Base-by-base conservation (phyloP, 257 asterid genomes). In the Nicotiana noctiflora region DNA sequence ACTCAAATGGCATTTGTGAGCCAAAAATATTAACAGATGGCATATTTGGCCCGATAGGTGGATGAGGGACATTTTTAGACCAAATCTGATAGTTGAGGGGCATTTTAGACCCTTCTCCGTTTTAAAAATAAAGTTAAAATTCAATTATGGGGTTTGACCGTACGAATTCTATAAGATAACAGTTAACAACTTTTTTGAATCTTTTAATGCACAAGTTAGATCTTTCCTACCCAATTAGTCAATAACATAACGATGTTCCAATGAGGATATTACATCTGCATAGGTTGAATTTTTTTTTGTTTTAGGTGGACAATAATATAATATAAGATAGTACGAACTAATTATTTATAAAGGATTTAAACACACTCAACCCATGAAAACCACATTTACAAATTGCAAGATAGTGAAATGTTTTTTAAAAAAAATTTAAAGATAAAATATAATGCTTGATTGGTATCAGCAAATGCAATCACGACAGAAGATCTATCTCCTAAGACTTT, bases 241-340 rank as follows among this genome's bases (percentile, higher is more conserved):
- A 52, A 52, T 52, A 52, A 52, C 57, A 52, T 52, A 55, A 55
- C 61, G 23, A 55, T 55, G 23, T 55, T 55, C 61, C 21, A 55
- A 55, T 55, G 23, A 55, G 9, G 61, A 55, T 55, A 18, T 6
- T n/a, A 55, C 61, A 55, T 17, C 61, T 55, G 21, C 61, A 55
- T 6, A 37, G 32, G 31, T 11, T 11, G 32, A 37, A 40, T 40
- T 40, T 40, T 11, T 10, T 19, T 68, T 19, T 27, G 12, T 40
- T 68, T 68, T 68, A 34, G 75, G 25, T 67, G 29, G n/a, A 68
- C 32, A 68, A 37, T 40, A 52, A 19, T 68, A 14, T 68, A 68
- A 66, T 68, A 14, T 68, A 68, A 66, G 76, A 68, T 40, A 5
- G 76, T 68, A n/a, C 77, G 77, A 40, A 68, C 57, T 40, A 40